Percentiles rank a stretch among this genome's conserved stretches.
These are phyloP conservation scores for Nannochloropsis gaditana DNA, from an alignment of 108 stramenopile genomes.

Conservation along the genomic window DNA sequence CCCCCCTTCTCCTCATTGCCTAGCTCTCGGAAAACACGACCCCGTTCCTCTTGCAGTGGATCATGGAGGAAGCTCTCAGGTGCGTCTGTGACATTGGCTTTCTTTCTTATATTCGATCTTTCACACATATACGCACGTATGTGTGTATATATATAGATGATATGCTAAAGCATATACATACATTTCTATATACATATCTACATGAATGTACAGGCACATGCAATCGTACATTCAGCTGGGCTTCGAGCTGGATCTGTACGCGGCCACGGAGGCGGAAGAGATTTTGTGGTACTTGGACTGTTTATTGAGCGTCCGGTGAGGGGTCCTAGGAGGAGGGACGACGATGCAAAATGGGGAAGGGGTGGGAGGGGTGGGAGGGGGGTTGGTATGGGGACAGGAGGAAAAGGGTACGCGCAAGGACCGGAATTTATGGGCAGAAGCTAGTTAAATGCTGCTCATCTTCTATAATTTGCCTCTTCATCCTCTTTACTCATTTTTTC, in stretches of 20 bases:
- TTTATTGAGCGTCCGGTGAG: slow-evolving; percentile 4
- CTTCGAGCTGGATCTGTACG: neutral
- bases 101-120: neutral
- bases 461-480: neutral
- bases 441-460: neutral
- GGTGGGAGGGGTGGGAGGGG: neutral
- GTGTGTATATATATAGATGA: too few species aligned
- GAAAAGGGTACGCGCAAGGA: neutral
- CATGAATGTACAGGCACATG: neutral
- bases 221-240: neutral
- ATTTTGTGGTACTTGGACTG: slow-evolving; percentile 23
- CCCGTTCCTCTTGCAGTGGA: neutral
- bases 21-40: neutral
- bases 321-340: neutral
- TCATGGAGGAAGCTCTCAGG: neutral
- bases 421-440: too few species aligned
- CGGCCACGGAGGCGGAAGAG: neutral
- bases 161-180: too few species aligned
- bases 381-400: neutral
- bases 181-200: too few species aligned
- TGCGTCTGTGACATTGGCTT: neutral
- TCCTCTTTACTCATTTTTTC: neutral
- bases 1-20: neutral
- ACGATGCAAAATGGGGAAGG: neutral
- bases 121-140: too few species aligned